These are phyloP conservation scores for Penicillium concentricum DNA, from an alignment of 2,329 filamentous ascomycete genomes.

Conservation along the genomic window DNA sequence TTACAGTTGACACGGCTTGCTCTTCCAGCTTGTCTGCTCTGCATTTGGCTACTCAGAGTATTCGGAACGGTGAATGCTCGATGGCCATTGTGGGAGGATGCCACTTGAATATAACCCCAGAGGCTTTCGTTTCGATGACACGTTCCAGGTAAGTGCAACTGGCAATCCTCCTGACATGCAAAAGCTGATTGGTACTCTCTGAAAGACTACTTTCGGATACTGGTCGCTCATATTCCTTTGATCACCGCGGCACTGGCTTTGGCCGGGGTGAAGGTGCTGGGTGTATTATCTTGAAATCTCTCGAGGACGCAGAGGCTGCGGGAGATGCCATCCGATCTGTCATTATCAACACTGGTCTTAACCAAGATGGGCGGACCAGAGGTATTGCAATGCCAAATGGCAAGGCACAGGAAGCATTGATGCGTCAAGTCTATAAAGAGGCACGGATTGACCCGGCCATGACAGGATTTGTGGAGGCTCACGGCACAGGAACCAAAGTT, in stretches of 20 bases:
- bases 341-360: slow-evolving; percentile 22
- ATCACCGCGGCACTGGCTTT: slow-evolving; percentile 27
- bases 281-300: slow-evolving; percentile 25
- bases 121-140: slow-evolving; percentile 26
- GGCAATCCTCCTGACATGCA: not conserved
- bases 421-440: slow-evolving; percentile 37
- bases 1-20: slow-evolving; percentile 32
- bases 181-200: not conserved
- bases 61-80: slow-evolving; percentile 25
- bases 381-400: slow-evolving; percentile 30
- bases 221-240: slow-evolving; percentile 28
- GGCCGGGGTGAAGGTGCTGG: slow-evolving; percentile 40
- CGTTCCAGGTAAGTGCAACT: slow-evolving; percentile 14
- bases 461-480: slow-evolving; percentile 42
- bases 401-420: slow-evolving; percentile 40
- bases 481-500: slow-evolving; percentile 44
- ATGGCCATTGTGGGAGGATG: slow-evolving; percentile 29
- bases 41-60: slow-evolving; percentile 26
- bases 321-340: slow-evolving; percentile 24
- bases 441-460: slow-evolving; percentile 35
- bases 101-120: slow-evolving; percentile 28
- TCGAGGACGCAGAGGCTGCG: slow-evolving; percentile 27
- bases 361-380: slow-evolving; percentile 23
- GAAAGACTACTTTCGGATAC: slow-evolving; percentile 23
- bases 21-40: slow-evolving; percentile 29